Base-by-base conservation (phyloP, 2,329 filamentous ascomycete genomes). In the Trichophyton equinum region DNA sequence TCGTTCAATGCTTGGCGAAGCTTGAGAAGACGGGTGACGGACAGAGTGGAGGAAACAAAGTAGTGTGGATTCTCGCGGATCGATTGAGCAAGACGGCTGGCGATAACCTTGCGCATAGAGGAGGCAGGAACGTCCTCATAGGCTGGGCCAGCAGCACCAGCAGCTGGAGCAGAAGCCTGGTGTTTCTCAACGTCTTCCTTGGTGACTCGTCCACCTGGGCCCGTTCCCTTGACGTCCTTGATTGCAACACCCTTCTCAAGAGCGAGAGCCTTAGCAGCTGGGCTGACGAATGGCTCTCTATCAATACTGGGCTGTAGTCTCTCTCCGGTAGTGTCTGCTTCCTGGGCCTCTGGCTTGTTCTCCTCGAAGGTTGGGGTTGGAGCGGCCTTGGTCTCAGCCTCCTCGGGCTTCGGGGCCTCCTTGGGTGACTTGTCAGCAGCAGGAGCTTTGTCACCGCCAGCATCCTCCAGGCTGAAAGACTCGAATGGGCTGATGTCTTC, bases 41-140 rank as follows among this genome's bases (percentile, higher is more conserved):
- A 97, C 72, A 99, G 83, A 68, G 85, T 85, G 70, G 90, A 87
- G 69, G 89, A 89, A 70, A 99, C 92, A 74, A 92, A 99, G 85
- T 95, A 99, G 83, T 97, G 94, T 63, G 94, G 94, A 83, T 96
- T 97, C 78, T 92, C 86, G 76, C 88, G 85, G 75, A 89, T 83
- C 49, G 92, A 97, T 79, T 96, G 83, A 71, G 86, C 86, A 63
- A 99, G 88, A 68, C 94, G 90, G 76, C 79, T 85, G 75, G 94
- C 94, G 75, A 99, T 99, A 67, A 89, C 91, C 85, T 96, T 97
- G 81, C 94, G 91, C 94, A 99, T 99, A 74, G 88, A 87, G 71
- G 82, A 87, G 68, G 91, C 84, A 65, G 91, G 89, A 64, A 84
- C 84, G 73, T 99, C 94, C 77, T 91, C 86, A 77, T 88, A 97